phyloP scores from a whole-genome alignment of 345 rosid species.

The Adansonia digitata region DNA sequence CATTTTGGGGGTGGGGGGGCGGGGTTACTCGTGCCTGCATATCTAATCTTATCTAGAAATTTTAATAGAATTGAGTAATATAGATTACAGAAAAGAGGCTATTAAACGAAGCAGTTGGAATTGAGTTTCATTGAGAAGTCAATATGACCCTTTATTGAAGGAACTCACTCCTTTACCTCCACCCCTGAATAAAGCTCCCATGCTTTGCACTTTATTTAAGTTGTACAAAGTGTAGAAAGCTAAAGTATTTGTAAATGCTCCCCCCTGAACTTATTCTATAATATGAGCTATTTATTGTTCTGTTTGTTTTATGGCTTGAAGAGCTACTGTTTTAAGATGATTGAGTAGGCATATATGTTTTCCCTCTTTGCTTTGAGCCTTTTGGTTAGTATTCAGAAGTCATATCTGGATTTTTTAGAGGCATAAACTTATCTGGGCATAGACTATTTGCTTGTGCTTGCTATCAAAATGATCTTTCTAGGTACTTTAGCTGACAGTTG shows the following conservation, averaged over 20 bases:
- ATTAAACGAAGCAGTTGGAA: background rate
- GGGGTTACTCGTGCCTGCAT: background rate
- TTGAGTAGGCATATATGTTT: background rate
- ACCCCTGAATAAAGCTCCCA: background rate
- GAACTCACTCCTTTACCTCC: background rate
- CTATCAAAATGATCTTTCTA: background rate
- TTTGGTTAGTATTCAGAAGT: background rate
- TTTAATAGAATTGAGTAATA: background rate
- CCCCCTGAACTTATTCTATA: no score
- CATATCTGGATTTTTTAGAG: background rate
- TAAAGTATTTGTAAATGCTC: background rate
- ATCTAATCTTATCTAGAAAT: background rate
- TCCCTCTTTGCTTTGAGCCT: background rate
- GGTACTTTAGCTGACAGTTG: slow-evolving; percentile 26
- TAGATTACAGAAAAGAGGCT: slow-evolving; percentile 4
- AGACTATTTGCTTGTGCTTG: background rate
- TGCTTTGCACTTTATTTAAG: background rate
- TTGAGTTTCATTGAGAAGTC: background rate
- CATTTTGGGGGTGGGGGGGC: background rate
- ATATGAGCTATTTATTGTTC: background rate
- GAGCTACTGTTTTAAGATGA: background rate
- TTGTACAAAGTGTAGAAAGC: background rate
- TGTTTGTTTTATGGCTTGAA: background rate
- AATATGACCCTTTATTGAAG: background rate
- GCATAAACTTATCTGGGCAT: background rate